These are phyloP conservation scores for Leccinum subtestaceum DNA, from an alignment of 768 basidiomycete species.

Conservation along the genomic window DNA sequence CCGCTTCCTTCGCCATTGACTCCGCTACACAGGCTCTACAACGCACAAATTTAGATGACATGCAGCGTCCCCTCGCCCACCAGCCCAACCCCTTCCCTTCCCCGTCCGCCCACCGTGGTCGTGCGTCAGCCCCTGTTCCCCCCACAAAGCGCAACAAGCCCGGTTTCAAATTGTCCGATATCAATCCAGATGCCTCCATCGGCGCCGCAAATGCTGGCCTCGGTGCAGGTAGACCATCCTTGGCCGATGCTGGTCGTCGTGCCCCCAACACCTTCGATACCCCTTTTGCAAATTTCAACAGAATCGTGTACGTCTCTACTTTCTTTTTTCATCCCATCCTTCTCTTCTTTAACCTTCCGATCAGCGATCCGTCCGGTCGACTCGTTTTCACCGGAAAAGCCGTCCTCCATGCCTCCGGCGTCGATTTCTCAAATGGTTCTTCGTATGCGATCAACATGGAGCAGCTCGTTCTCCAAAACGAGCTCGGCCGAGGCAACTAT, in stretches of 20 bases:
- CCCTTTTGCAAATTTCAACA: conserved; percentile 90
- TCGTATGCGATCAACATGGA: conserved; percentile 95
- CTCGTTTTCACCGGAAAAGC: conserved; percentile 95
- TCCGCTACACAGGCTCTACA: conserved; percentile 40
- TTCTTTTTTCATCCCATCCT: conserved; percentile 3
- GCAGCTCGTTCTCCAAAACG: conserved; percentile 86
- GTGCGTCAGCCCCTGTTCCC: conserved; percentile 37
- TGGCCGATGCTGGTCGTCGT: conserved; percentile 39
- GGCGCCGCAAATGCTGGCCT: conserved; percentile 66
- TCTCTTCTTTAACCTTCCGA: conserved; percentile 3
- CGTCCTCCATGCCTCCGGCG: conserved; percentile 84
- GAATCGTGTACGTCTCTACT: conserved; percentile 74
- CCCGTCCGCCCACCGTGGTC: conserved; percentile 25
- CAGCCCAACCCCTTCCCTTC: conserved; percentile 38
- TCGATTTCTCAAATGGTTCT: conserved; percentile 85
- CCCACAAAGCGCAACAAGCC: conserved; percentile 47
- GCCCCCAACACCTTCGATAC: conserved; percentile 51
- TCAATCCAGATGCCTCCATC: conserved; percentile 48
- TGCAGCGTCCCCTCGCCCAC: conserved; percentile 29
- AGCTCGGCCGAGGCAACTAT: conserved; percentile 95
- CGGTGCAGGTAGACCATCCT: conserved; percentile 61
- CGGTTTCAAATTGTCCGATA: conserved; percentile 61
- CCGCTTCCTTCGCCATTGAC: conserved; percentile 37
- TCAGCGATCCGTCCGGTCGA: conserved; percentile 91
- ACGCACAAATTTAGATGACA: conserved; percentile 33